Evolutionary conservation across 1,284 basidiomycete genomes (phyloP).

Genomic region (Malassezia yamatoensis): DNA sequence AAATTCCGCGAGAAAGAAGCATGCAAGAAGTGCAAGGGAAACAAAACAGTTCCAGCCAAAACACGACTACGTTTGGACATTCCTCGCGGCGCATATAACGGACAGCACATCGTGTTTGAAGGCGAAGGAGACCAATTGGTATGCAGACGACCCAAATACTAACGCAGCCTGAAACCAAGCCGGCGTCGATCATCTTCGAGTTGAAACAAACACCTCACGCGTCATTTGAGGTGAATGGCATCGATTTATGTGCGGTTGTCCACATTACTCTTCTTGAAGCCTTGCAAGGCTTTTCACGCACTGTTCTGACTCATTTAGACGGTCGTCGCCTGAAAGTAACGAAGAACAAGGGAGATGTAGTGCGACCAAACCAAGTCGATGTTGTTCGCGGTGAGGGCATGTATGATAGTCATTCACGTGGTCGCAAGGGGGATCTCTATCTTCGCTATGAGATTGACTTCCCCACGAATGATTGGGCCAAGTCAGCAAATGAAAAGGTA

Average conservation of each 20-base stretch:
- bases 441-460: slow-evolving; percentile 41
- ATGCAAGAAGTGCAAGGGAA: slow-evolving; percentile 94
- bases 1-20: slow-evolving; percentile 78
- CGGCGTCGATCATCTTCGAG: slow-evolving; percentile 62
- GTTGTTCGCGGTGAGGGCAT: slow-evolving; percentile 38
- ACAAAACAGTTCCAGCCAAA: slow-evolving; percentile 73
- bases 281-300: slow-evolving; percentile 36
- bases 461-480: slow-evolving; percentile 29
- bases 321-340: slow-evolving; percentile 33
- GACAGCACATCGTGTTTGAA: slow-evolving; percentile 71
- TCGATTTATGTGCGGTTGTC: slow-evolving; percentile 65
- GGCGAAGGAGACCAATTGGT: slow-evolving; percentile 86
- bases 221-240: slow-evolving; percentile 68
- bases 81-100: slow-evolving; percentile 76
- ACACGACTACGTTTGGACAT: slow-evolving; percentile 56
- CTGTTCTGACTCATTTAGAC: slow-evolving; percentile 43
- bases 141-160: slow-evolving; percentile 21
- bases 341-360: slow-evolving; percentile 21
- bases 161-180: slow-evolving; percentile 25
- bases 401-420: slow-evolving; percentile 26
- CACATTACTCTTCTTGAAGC: slow-evolving; percentile 32
- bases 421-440: slow-evolving; percentile 35
- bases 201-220: slow-evolving; percentile 62
- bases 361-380: slow-evolving; percentile 33
- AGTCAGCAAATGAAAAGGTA: slow-evolving; percentile 16